phyloP scores from a whole-genome alignment of 768 basidiomycete species.

The Boletales sp. region DNA sequence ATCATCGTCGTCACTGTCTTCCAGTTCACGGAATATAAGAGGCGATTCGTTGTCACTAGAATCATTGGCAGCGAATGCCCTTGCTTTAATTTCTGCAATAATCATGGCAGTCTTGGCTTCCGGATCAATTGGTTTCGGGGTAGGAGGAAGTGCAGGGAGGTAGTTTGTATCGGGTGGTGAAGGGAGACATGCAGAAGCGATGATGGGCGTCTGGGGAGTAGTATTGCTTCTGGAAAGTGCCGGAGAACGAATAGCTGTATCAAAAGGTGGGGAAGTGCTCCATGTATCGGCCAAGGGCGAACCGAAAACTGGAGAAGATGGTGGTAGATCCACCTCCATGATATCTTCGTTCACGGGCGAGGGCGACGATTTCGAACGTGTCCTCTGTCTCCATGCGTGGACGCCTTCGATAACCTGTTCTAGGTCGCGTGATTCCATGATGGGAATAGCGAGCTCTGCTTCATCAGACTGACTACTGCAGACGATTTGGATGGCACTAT shows the following conservation, averaged over 20 bases:
- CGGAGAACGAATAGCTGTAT: slow-evolving; percentile 6
- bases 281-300: slow-evolving; percentile 7
- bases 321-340: slow-evolving; percentile 14
- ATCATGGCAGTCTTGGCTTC: slow-evolving; percentile 51
- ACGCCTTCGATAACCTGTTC: slow-evolving; percentile 36
- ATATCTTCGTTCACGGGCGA: slow-evolving; percentile 2
- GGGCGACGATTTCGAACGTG: slow-evolving; percentile 14
- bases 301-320: slow-evolving; percentile 8
- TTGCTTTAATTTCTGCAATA: slow-evolving; percentile 64
- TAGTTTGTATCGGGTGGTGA: slow-evolving; percentile 25
- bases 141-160: slow-evolving; percentile 23
- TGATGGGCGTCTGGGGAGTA: slow-evolving; percentile 13
- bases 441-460: slow-evolving; percentile 44
- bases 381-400: slow-evolving; percentile 42
- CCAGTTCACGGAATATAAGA: slow-evolving; percentile 40
- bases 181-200: slow-evolving; percentile 11
- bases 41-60: slow-evolving; percentile 46
- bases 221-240: no score
- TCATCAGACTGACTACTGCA: slow-evolving; percentile 71
- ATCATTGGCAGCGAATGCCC: slow-evolving; percentile 44
- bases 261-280: slow-evolving; percentile 4
- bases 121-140: slow-evolving; percentile 30
- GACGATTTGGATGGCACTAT: slow-evolving; percentile 35
- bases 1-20: slow-evolving; percentile 53
- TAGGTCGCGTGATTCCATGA: slow-evolving; percentile 22